Evolutionary conservation across 306 rosid genomes (phyloP), one percentile per base, ranked within the genome.

Genomic region (Lathyrus aphaca): DNA sequence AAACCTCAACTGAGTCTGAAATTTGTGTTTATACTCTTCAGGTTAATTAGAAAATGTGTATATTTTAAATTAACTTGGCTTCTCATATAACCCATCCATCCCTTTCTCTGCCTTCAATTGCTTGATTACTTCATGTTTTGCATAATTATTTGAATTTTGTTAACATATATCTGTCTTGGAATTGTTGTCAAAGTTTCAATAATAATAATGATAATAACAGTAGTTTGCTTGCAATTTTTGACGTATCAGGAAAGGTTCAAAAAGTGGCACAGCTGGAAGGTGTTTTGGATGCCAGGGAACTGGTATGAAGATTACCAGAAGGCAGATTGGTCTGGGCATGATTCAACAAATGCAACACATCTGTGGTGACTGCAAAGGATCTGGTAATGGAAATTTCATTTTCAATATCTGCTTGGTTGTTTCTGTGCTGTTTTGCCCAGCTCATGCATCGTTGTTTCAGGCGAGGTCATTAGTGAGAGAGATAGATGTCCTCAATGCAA

Each of bases 401-500:
- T 25, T 46, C 15, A 19, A 3, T 40, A 16, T 64, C 17, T 49
- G 10, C 25, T 64, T 40, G 67, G 29, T 32, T 78, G 49, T 58
- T 66, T 77, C 14, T 1, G 60, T 40, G 38, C 65, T 53, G 32
- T 27, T 40, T 69, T 51, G 65, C 78, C 23, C 21, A 27, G n/a
- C 70, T 68, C 69, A 54, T 73, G 16, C 42, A 30, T 77, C 40
- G 39, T 58, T 68, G 10, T 29, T 74, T 69, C 75, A 88, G 95
- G 95, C 66, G 95, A 88, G 86, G 78, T 77, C 66, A 88, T 88
- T 59, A 84, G 77, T 7, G 93, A 90, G 54, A 87, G 82, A 74
- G 96, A 90, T 85, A 83, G 67, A 79, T 90, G 93, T 78, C 81
- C 77, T 51, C 91, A 57, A 30, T 90, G 96, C 86, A 90, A 87